Percentiles rank a stretch among this genome's conserved stretches.
Evolutionary conservation across 306 rosid genomes (phyloP).

Genomic region (Alnus rubra): DNA sequence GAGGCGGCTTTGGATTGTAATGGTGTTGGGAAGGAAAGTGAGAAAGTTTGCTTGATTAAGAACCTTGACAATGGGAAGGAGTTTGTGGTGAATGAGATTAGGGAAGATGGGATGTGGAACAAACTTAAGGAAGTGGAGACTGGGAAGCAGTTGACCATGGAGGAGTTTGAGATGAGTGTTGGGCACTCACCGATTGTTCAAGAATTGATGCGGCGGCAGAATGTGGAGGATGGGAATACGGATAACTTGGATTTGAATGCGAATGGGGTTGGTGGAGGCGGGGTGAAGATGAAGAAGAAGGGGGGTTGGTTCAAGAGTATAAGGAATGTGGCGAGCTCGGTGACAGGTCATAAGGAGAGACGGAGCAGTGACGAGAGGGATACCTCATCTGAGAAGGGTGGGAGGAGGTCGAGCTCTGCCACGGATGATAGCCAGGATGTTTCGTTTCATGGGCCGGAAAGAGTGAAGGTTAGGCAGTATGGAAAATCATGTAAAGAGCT

Average conservation of each 20-base stretch:
- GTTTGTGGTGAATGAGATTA: conserved; percentile 86
- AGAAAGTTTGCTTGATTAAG: conserved; percentile 64
- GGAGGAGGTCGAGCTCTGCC: conserved; percentile 92
- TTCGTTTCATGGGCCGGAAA: conserved; percentile 84
- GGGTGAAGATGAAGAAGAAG: conserved; percentile 71
- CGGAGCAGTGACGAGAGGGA: conserved; percentile 93
- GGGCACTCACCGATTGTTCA: conserved; percentile 98
- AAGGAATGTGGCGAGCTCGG: conserved; percentile 66
- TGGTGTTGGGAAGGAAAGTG: conserved; percentile 34
- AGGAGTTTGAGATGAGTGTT: conserved; percentile 94
- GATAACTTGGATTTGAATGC: conserved; percentile 39
- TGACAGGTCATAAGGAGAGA: conserved; percentile 70
- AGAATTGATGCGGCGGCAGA: conserved; percentile 89
- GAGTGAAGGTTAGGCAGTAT: conserved; percentile 77
- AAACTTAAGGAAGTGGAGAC: conserved; percentile 85
- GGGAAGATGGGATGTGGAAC: conserved; percentile 77
- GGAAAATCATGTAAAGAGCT: conserved; percentile 85
- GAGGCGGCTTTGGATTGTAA: conserved; percentile 29
- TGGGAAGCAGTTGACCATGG: conserved; percentile 91
- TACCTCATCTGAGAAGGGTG: conserved; percentile 86
- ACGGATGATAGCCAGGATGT: conserved; percentile 96
- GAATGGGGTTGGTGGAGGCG: conserved; percentile 37
- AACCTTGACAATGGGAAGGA: conserved; percentile 94
- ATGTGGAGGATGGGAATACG: conserved; percentile 55
- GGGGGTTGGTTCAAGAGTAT: conserved; percentile 83